Base-by-base conservation (phyloP, 805 yeast genomes). In the Starmerella stellata region DNA sequence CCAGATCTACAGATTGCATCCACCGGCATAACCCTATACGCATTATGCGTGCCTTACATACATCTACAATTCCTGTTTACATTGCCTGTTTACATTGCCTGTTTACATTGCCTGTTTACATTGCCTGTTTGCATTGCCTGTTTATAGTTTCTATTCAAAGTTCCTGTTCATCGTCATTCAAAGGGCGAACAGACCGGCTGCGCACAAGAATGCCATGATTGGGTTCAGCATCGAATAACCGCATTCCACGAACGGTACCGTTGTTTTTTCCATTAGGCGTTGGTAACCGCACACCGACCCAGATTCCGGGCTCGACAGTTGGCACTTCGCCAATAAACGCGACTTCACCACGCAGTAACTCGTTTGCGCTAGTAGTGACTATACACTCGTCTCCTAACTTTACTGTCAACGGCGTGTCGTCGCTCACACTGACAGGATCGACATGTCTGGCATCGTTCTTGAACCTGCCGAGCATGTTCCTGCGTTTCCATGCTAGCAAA, bases 281-380 rank as follows among this genome's bases (percentile, higher is more conserved):
- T 48, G 79, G 90, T 39, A 83, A 74, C 48, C 75, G 79, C 3
- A 87, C 69, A 0, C 95, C 96, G 23, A 79, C 68, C 95, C 95
- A 87, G 1, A 30, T 25, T 4, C 49, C 49, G 1, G 51, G 43
- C 1, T 57, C 47, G 23, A 83, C 68, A 30, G 67, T 72, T 0
- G 70, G 63, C 1, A 87, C 71, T 30, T 57, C 58, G 2, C 96
- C 96, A 13, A 83, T 60, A 50, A 59, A 87, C 41, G 65, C 61
- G 21, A 87, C 66, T n/a, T 64, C 59, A 2, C 95, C 96, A 29
- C 78, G 53, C 47, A 38, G 93, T 64, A 46, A 66, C 70, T 18
- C 49, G 57, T 64, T 48, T 9, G 47, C 38, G 13, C 29, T 27
- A 18, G 47, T 37, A 2, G 35, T 33, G 7, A 42, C 70, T 55